A percentile compares a stretch with the other conserved stretches of the same genome.
phyloP scores from a whole-genome alignment of 2,329 filamentous ascomycete genomes.

The Trichoderma sp. region DNA sequence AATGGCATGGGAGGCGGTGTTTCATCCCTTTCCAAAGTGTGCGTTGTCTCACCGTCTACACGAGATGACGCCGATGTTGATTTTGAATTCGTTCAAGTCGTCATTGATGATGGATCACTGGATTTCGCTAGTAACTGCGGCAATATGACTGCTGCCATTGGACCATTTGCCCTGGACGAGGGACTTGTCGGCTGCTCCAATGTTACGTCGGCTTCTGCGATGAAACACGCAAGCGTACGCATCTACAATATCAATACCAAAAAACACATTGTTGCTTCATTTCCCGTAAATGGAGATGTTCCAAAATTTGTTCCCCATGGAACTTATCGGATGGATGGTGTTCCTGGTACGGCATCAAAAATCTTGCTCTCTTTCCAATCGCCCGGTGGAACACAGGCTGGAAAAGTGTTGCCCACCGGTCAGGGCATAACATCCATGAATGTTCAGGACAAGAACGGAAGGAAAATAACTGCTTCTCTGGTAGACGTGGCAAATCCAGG shows the following conservation, averaged over 20 bases:
- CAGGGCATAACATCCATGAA: neutral
- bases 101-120: neutral
- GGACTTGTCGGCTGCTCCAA: neutral
- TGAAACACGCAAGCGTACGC: neutral
- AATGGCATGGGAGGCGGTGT: constrained; percentile 4
- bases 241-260: constrained; percentile 2
- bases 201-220: neutral
- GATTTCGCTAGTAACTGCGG: neutral
- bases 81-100: neutral
- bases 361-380: neutral
- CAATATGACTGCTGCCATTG: neutral
- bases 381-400: neutral
- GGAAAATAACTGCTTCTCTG: neutral
- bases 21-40: neutral
- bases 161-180: neutral
- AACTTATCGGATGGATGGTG: neutral
- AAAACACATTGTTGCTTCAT: neutral
- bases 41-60: neutral
- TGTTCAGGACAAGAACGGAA: neutral
- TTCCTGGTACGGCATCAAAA: neutral
- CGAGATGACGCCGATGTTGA: neutral
- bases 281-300: neutral
- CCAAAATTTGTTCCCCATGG: neutral
- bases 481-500: neutral
- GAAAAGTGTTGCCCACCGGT: neutral